Evolutionary conservation across 805 yeast species (phyloP).

Genomic region (Ogataea trehalophila): DNA sequence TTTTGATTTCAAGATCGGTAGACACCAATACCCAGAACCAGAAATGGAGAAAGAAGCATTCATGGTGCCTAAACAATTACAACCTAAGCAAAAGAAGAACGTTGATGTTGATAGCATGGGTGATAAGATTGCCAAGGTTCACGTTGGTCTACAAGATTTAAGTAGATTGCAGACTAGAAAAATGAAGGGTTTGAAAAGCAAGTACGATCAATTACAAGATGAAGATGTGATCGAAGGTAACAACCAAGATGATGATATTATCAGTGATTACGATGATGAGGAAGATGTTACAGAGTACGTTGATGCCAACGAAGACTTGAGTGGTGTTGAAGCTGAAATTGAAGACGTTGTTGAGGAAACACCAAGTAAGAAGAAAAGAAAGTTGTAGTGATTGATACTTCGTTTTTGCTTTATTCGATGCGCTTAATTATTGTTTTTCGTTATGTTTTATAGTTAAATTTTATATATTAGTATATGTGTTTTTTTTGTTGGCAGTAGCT

Average conservation of each 20-base stretch:
- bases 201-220: slow-evolving; percentile 64
- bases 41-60: slow-evolving; percentile 89
- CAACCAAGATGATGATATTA: slow-evolving; percentile 32
- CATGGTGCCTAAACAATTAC: slow-evolving; percentile 75
- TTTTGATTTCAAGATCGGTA: slow-evolving; percentile 86
- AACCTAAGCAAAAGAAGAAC: slow-evolving; percentile 82
- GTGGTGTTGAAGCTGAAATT: slow-evolving; percentile 8
- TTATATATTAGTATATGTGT: not conserved
- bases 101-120: slow-evolving; percentile 85
- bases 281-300: slow-evolving; percentile 20
- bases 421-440: not conserved
- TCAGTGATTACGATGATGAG: slow-evolving; percentile 16
- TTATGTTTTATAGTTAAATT: not conserved
- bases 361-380: slow-evolving; percentile 25
- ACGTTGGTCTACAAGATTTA: slow-evolving; percentile 93
- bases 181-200: slow-evolving; percentile 94
- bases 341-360: slow-evolving; percentile 11
- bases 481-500: too few species aligned
- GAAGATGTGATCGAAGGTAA: slow-evolving; percentile 53
- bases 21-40: slow-evolving; percentile 75
- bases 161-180: slow-evolving; percentile 89
- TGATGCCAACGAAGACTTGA: slow-evolving; percentile 24
- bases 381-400: slow-evolving; percentile 6
- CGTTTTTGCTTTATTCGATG: not conserved
- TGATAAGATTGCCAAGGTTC: slow-evolving; percentile 94